These are phyloP conservation scores for Escovopsis weberi DNA, from an alignment of 2,329 filamentous ascomycete genomes.

Conservation along the genomic window DNA sequence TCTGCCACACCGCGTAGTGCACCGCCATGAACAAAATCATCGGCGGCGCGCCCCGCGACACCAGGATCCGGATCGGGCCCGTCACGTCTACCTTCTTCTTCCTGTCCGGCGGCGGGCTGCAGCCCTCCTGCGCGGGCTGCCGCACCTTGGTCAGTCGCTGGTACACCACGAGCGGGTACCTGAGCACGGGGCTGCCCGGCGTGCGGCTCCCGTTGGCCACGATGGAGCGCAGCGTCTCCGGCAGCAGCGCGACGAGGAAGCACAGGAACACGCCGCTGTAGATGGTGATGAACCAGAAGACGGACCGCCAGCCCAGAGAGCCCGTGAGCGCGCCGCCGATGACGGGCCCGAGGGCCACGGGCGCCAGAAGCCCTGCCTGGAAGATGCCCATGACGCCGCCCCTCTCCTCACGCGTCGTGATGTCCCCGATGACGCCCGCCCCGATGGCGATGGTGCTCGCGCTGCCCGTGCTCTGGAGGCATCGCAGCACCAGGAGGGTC, in stretches of 20 bases:
- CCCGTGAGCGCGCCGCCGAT: conserved; percentile 43
- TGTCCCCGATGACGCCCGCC: conserved; percentile 48
- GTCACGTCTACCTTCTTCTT: conserved; percentile 20
- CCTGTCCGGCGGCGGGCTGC: conserved; percentile 5
- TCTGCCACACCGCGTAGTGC: conserved; percentile 40
- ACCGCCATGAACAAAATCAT: conserved; percentile 30
- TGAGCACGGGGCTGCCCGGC: conserved; percentile 22
- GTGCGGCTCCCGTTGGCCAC: conserved; percentile 38
- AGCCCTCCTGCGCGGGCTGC: conserved; percentile 8
- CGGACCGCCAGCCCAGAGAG: conserved; percentile 42
- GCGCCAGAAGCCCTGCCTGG: conserved; percentile 32
- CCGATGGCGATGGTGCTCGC: conserved; percentile 44
- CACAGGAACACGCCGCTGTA: conserved; percentile 24
- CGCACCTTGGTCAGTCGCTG: conserved; percentile 15
- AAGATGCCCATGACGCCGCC: conserved; percentile 43
- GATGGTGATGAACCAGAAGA: conserved; percentile 49
- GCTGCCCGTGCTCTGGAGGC: conserved; percentile 42
- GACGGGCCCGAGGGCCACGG: conserved; percentile 36
- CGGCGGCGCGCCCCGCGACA: conserved; percentile 35
- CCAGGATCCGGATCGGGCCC: conserved; percentile 20
- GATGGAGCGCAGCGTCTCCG: conserved; percentile 32
- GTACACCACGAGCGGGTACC: conserved; percentile 17
- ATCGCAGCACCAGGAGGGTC: conserved; percentile 37
- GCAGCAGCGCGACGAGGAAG: conserved; percentile 34
- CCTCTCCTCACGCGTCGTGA: conserved; percentile 46